Base-by-base conservation (phyloP, 1,284 basidiomycete genomes). In the Melampsora occidentalis region DNA sequence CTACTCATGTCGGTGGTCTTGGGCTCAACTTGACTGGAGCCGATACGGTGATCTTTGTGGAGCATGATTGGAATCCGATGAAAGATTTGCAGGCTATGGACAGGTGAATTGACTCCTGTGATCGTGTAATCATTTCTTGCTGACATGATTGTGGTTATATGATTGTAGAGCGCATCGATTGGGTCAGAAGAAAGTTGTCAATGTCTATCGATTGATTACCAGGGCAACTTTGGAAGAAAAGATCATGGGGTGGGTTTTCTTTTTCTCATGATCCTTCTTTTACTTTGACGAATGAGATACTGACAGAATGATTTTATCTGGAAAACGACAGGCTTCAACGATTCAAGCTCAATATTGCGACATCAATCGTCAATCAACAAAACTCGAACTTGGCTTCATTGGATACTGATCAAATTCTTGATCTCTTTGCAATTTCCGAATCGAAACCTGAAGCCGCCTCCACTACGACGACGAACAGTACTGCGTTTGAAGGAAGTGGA, bases 1-100 rank as follows among this genome's bases (percentile, higher is more conserved):
- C 97, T 0, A 99, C 97, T 0, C 93, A 94, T 79, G 96, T 99
- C 64, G 97, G 97, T 78, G 97, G 97, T 5, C 86, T 99, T 16
- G 97, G 97, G 1, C 85, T 99, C 79, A 99, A 97, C 25, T 85
- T 99, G 79, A 99, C 97, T 0, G 96, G 97, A 31, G 97, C 97
- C 10, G 97, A 99, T 83, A 99, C 97, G 0, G 97, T 99, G 79
- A 97, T 99, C 79, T 99, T 99, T 81, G 94, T 99, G 66, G 97
- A 99, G 83, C 97, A 99, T 83, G 97, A 99, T 83, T 99, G 97
- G 97, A 99, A 99, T 83, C 97, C 97, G 22, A 97, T 97, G 94
- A 98, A 98, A 84, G 97, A 99, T 85, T 85, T 99, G 14, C 97
- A 99, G 83, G 97, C 97, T 6, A 99, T 99, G 97, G 97, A 99